Evolutionary conservation across 2,329 filamentous ascomycete species (phyloP), one percentile per base, ranked within the genome.

Genomic region (Penicillium sp.): DNA sequence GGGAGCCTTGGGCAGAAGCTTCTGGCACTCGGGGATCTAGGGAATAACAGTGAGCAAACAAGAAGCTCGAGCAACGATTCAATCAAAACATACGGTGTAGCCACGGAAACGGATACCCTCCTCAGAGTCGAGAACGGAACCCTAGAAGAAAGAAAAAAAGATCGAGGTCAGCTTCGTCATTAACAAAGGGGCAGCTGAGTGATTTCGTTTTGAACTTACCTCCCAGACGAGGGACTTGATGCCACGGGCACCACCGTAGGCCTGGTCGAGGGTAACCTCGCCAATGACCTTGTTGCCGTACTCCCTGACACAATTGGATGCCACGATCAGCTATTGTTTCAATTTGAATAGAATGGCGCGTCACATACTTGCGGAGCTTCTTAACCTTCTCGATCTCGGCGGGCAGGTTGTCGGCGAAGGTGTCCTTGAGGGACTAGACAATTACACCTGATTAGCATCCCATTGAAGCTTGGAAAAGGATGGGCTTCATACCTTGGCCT

Each of bases 221-320:
- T 99, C 94, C 94, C 94, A 99, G 70, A 99, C 94, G 60, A 99
- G 88, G 68, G 88, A 88, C 86, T 97, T 99, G 82, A 99, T 96
- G 73, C 94, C 93, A 82, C 94, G 93, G 73, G 94, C 94, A 87
- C 94, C 94, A 76, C 94, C 94, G 78, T 97, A 99, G 75, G 96
- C 94, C 82, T 99, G 94, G 84, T 97, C 94, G 65, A 99, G 90
- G 59, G 94, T 99, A 76, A 99, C 91, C 85, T 97, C 91, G 77
- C 94, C 93, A 67, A 99, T 76, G 71, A 97, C 90, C 82, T 93
- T 97, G 83, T 83, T 90, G 76, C 94, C 94, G 77, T 95, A 86
- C 74, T 96, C 93, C 81, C 91, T 96, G 67, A 70, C 57, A 71
- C 47, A 26, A 57, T 58, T 53, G 47, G 53, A 45, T 44, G 45